Evolutionary conservation across 805 yeast genomes (phyloP).

Genomic region (Priceomyces melissophilus): DNA sequence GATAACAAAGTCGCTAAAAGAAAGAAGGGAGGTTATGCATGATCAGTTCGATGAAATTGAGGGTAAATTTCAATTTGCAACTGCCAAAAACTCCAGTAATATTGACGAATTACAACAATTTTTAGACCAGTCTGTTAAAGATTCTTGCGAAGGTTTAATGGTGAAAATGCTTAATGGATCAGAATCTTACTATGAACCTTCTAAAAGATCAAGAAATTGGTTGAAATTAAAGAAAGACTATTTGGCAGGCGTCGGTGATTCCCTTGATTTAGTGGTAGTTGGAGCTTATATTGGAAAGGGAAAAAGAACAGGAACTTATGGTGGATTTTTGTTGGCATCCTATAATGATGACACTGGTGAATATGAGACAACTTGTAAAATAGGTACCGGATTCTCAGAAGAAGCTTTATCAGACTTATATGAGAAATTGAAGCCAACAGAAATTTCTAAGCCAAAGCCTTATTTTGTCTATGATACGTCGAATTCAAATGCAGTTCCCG

Average conservation of each 20-base stretch:
- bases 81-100: conserved; percentile 64
- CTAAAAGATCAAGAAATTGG: conserved; percentile 94
- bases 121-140: conserved; percentile 84
- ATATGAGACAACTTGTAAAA: conserved; percentile 91
- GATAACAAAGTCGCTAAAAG: conserved; percentile 62
- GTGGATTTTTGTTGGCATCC: conserved; percentile 89
- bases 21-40: conserved; percentile 62
- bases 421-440: conserved; percentile 63
- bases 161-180: conserved; percentile 80
- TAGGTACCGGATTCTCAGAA: conserved; percentile 96
- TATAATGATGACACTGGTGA: conserved; percentile 91
- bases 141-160: conserved; percentile 95
- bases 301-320: conserved; percentile 91
- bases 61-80: conserved; percentile 83
- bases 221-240: conserved; percentile 92
- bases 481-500: conserved; percentile 70
- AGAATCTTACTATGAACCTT: conserved; percentile 88
- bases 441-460: conserved; percentile 58
- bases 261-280: conserved; percentile 85
- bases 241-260: conserved; percentile 92
- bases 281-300: conserved; percentile 96
- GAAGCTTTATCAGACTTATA: conserved; percentile 63
- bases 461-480: conserved; percentile 62
- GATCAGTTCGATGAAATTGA: conserved; percentile 56
- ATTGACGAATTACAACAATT: conserved; percentile 75